Percentiles rank a stretch among this genome's conserved stretches.
These are phyloP conservation scores for Calonectria honghensis DNA, from an alignment of 2,329 filamentous ascomycete species.

Conservation along the genomic window DNA sequence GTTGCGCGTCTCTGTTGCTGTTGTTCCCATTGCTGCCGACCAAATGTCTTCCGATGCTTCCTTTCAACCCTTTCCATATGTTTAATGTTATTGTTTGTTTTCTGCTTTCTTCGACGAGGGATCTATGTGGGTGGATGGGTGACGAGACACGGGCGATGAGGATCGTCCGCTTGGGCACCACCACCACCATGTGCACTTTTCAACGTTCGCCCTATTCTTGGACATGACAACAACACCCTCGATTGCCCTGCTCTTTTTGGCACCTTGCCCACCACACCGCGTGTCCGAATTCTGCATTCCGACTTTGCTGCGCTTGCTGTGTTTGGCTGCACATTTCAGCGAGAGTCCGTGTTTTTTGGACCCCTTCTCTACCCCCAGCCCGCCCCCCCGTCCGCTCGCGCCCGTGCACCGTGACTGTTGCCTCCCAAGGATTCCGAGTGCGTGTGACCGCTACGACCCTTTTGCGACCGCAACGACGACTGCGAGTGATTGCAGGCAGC, in stretches of 20 bases:
- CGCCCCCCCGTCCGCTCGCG: conserved; percentile 43
- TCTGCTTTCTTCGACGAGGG: conserved; percentile 6
- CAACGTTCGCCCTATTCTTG: conserved; percentile 40
- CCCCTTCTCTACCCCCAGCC: conserved; percentile 32
- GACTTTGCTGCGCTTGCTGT: conserved; percentile 35
- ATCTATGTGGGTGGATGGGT: conserved; percentile 17
- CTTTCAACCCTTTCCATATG: conserved; percentile 30
- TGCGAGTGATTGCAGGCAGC: conserved; percentile 39
- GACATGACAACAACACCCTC: conserved; percentile 32
- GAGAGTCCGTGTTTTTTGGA: conserved; percentile 43
- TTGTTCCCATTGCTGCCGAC: conserved; percentile 19
- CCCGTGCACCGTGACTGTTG: conserved; percentile 52
- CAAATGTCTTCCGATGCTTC: conserved; percentile 11
- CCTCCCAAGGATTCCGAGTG: conserved; percentile 46
- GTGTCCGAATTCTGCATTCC: conserved; percentile 34
- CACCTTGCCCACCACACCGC: conserved; percentile 27
- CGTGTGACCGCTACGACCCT: conserved; percentile 49
- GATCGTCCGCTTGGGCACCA: conserved; percentile 38
- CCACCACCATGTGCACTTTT: conserved; percentile 42
- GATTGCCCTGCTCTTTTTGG: conserved; percentile 23
- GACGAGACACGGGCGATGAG: conserved; percentile 35
- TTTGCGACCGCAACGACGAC: conserved; percentile 43
- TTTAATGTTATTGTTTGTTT: conserved; percentile 40
- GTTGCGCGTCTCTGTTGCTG: conserved; percentile 39
- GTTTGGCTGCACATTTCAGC: conserved; percentile 40